Evolutionary conservation across 202 grass and related monocot species (phyloP).

Genomic region (Hordeum pubiflorum): DNA sequence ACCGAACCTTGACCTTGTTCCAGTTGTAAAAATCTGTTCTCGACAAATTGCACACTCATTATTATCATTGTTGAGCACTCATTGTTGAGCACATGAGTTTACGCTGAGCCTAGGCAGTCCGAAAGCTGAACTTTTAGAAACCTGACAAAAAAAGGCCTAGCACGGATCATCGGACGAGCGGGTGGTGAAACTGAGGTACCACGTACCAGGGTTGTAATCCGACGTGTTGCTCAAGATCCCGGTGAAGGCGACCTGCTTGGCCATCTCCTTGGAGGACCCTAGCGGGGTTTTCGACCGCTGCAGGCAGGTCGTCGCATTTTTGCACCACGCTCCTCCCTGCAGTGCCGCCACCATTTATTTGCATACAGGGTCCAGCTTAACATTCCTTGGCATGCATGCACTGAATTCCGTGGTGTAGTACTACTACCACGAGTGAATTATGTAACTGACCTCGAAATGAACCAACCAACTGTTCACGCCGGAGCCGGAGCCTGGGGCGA

Average conservation of each 20-base stretch:
- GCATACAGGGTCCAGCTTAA: not conserved
- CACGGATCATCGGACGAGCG: too few species aligned
- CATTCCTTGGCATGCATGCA: not conserved
- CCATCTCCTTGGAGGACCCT: constrained; percentile 72
- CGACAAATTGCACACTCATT: constrained; percentile 1
- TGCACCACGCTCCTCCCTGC: constrained; percentile 84
- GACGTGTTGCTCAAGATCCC: constrained; percentile 50
- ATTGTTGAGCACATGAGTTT: not conserved
- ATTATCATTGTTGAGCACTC: too few species aligned
- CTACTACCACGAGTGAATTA: not conserved
- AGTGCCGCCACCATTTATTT: not conserved
- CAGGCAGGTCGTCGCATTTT: constrained; percentile 50
- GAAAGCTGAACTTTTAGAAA: not conserved
- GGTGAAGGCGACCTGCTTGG: constrained; percentile 50
- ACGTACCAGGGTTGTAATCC: constrained; percentile 51
- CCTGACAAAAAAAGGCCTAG: too few species aligned
- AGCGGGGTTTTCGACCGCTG: constrained; percentile 35
- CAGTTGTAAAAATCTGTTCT: constrained; percentile 66
- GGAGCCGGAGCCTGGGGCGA: constrained; percentile 53
- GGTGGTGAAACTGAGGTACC: not conserved
- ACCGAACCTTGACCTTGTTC: constrained; percentile 63
- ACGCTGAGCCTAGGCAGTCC: not conserved
- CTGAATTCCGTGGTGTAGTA: not conserved
- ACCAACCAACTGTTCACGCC: constrained; percentile 59
- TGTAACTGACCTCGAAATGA: constrained; percentile 52